A percentile compares a stretch with the other conserved stretches of the same genome.
phyloP scores from a whole-genome alignment of 176 grass and related monocot species.

The Luzula sylvatica region DNA sequence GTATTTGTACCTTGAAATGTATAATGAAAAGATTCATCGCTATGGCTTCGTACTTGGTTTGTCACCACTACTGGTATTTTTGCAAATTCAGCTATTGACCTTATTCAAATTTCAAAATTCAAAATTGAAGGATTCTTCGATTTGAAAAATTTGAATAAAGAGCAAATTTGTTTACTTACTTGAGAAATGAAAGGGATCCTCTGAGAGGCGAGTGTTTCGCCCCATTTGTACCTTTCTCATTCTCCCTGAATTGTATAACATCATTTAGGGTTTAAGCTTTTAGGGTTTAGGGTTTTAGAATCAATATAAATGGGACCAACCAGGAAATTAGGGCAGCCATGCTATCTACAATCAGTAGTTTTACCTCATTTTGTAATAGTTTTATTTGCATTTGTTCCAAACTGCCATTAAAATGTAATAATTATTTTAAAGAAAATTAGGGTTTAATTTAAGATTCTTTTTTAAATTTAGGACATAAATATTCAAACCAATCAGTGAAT shows the following conservation, averaged over 20 bases:
- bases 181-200: constrained; percentile 93
- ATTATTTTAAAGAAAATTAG: neutral
- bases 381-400: constrained; percentile 88
- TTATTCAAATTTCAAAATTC: constrained; percentile 16
- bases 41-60: constrained; percentile 92
- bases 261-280: neutral
- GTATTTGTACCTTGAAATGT: constrained; percentile 62
- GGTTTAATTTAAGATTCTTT: neutral
- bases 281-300: neutral
- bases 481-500: constrained; percentile 66
- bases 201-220: constrained; percentile 50
- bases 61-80: constrained; percentile 79
- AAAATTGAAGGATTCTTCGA: constrained; percentile 19
- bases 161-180: constrained; percentile 50
- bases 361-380: constrained; percentile 80
- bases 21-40: constrained; percentile 56
- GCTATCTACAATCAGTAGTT: constrained; percentile 93
- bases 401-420: constrained; percentile 23
- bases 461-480: neutral
- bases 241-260: constrained; percentile 35
- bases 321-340: constrained; percentile 61
- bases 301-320: constrained; percentile 23
- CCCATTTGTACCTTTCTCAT: constrained; percentile 34
- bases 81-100: constrained; percentile 83
- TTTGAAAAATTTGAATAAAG: neutral